Evolutionary conservation across 257 asterid species (phyloP).

Genomic region (Craterostigma plantagineum): DNA sequence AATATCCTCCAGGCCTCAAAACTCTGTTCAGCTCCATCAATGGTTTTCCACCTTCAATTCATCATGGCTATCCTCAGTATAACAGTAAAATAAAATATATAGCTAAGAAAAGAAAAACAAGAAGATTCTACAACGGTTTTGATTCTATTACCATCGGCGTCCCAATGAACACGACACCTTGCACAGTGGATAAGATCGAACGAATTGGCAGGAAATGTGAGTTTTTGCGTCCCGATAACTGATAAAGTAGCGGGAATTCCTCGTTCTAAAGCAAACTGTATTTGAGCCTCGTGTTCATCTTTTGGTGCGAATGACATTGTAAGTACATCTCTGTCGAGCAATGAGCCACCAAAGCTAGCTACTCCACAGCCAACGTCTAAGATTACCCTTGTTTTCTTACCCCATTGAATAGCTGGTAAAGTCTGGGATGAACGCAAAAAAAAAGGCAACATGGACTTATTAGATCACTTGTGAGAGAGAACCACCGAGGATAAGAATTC

Average conservation of each 20-base stretch:
- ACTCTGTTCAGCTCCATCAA: constrained; percentile 80
- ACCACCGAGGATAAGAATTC: too few relatives aligned
- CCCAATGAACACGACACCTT: constrained; percentile 96
- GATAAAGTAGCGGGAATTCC: constrained; percentile 89
- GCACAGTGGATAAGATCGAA: constrained; percentile 90
- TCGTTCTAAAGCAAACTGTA: constrained; percentile 92
- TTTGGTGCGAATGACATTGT: constrained; percentile 96
- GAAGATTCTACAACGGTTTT: too few relatives aligned
- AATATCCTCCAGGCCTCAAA: constrained; percentile 94
- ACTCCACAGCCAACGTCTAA: constrained; percentile 98
- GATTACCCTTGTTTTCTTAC: constrained; percentile 68
- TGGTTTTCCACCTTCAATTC: constrained; percentile 71
- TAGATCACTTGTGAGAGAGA: not conserved
- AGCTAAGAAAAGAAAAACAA: constrained; percentile 7
- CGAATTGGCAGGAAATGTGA: constrained; percentile 65
- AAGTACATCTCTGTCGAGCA: constrained; percentile 59
- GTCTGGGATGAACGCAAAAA: constrained; percentile 22
- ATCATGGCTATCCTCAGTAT: not conserved
- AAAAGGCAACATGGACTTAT: constrained; percentile 3
- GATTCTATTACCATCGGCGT: constrained; percentile 48
- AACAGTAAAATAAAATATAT: not conserved
- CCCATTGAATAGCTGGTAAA: constrained; percentile 55
- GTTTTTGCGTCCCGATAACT: constrained; percentile 75
- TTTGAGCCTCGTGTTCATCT: constrained; percentile 99
- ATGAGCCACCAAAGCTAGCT: constrained; percentile 93